Percentiles rank a stretch among this genome's conserved stretches.
Evolutionary conservation across 2,329 filamentous ascomycete species (phyloP).

Genomic region (Parafenestella ontariensis): DNA sequence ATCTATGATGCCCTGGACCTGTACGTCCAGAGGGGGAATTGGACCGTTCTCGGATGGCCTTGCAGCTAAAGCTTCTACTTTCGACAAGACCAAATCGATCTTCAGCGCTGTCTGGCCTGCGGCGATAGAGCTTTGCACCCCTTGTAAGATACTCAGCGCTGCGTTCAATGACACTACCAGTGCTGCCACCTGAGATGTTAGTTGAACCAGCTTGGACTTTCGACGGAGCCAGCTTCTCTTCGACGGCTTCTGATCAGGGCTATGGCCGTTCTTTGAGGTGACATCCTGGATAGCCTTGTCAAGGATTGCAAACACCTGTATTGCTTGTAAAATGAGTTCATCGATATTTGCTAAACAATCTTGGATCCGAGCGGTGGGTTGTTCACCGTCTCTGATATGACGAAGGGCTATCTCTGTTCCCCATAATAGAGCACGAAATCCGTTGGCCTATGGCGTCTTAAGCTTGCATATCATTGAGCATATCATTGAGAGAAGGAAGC

Average conservation of each 20-base stretch:
- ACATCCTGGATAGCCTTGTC: not conserved
- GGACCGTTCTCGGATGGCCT: not conserved
- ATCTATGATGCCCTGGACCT: not conserved
- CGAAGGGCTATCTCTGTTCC: not conserved
- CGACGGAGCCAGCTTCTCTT: conserved; percentile 6
- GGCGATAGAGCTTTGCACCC: not conserved
- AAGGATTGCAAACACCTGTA: not conserved
- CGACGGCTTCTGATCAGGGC: not conserved
- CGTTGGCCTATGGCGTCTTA: not conserved
- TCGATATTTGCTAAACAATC: not conserved
- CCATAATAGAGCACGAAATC: not conserved
- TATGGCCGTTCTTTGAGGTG: not conserved
- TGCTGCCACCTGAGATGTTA: not conserved
- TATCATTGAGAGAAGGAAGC: no score
- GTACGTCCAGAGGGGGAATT: not conserved
- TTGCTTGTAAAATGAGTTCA: not conserved
- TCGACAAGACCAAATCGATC: not conserved
- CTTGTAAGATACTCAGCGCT: conserved; percentile 1
- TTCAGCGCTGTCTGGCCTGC: conserved; percentile 1
- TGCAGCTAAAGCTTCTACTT: not conserved
- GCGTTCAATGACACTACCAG: not conserved
- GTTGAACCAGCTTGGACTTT: conserved; percentile 1
- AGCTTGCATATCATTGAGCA: not conserved
- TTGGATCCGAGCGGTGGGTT: not conserved
- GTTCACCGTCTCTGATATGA: not conserved